Percentiles rank a stretch among this genome's conserved stretches.
Conservation (phyloP, 495 filamentous ascomycete species). For the Aspergillus asperescens region DNA sequence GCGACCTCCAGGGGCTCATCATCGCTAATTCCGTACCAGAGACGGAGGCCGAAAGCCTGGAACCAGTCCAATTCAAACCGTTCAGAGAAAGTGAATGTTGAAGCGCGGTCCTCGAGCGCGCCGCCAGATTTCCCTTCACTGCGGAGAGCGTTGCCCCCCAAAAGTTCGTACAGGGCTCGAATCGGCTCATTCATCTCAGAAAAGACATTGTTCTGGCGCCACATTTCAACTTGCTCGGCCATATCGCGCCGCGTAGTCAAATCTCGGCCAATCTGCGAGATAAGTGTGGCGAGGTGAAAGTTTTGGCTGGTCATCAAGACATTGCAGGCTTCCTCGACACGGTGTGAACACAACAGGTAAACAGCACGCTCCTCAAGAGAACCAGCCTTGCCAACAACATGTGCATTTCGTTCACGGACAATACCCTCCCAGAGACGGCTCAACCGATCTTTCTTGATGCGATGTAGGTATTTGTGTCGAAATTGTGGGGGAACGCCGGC, state of each 20-base stretch:
- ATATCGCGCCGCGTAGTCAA: constrained; percentile 61
- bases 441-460: constrained; percentile 51
- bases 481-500: constrained; percentile 38
- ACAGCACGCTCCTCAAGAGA: constrained; percentile 78
- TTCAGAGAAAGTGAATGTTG: constrained; percentile 70
- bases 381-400: constrained; percentile 44
- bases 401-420: constrained; percentile 44
- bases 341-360: constrained; percentile 68
- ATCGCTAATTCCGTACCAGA: constrained; percentile 73
- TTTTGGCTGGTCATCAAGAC: constrained; percentile 65
- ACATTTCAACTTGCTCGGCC: constrained; percentile 70
- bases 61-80: constrained; percentile 86
- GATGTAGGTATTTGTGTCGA: constrained; percentile 38
- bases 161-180: constrained; percentile 81
- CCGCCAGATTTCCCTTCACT: constrained; percentile 64
- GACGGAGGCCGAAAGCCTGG: constrained; percentile 81
- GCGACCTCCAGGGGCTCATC: constrained; percentile 65
- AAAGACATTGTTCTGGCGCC: constrained; percentile 71
- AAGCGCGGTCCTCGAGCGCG: constrained; percentile 67
- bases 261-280: constrained; percentile 73
- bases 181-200: constrained; percentile 84
- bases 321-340: constrained; percentile 74
- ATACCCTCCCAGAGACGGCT: constrained; percentile 42
- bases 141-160: constrained; percentile 76
- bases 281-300: constrained; percentile 73